Percentiles rank a stretch among this genome's conserved stretches.
phyloP scores from a whole-genome alignment of 192 early-diverging fungal genomes.

The Entomortierella parvispora region DNA sequence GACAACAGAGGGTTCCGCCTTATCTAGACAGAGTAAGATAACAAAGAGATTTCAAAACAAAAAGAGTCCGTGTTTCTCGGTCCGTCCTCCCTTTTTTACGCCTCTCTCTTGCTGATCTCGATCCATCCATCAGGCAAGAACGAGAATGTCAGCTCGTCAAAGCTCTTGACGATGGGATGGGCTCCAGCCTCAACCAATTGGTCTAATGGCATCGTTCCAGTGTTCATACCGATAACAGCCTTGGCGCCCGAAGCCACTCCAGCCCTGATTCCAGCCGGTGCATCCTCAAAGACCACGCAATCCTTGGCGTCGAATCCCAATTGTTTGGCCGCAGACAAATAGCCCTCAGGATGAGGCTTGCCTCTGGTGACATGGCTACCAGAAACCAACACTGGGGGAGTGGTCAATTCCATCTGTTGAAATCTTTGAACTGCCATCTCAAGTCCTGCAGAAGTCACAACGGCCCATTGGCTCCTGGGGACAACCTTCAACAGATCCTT shows the following conservation, averaged over 20 bases:
- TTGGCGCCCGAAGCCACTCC: conserved; percentile 50
- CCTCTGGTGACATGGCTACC: conserved; percentile 42
- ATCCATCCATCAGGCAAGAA: conserved; percentile 50
- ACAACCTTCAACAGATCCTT: conserved; percentile 35
- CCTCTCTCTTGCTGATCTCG: conserved; percentile 36
- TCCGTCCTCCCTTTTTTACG: background rate
- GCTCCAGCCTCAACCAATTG: conserved; percentile 57
- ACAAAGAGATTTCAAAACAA: no score
- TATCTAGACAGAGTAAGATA: no score
- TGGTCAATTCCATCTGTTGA: conserved; percentile 45
- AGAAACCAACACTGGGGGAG: conserved; percentile 42
- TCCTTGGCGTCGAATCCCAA: conserved; percentile 44
- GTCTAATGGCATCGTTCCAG: conserved; percentile 54
- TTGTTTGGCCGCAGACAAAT: conserved; percentile 46
- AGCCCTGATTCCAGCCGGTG: conserved; percentile 58
- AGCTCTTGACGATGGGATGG: conserved; percentile 45
- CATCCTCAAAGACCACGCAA: conserved; percentile 66
- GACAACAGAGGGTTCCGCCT: no score
- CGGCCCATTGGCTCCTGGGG: conserved; percentile 39
- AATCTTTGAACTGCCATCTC: conserved; percentile 56
- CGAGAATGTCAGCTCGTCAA: conserved; percentile 50
- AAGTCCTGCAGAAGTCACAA: conserved; percentile 56
- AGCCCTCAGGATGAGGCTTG: conserved; percentile 57
- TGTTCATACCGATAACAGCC: conserved; percentile 49
- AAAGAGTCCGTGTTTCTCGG: no score